A percentile compares a stretch with the other conserved stretches of the same genome.
Conservation (phyloP, 768 basidiomycete genomes). For the Boletus rubescentipes region DNA sequence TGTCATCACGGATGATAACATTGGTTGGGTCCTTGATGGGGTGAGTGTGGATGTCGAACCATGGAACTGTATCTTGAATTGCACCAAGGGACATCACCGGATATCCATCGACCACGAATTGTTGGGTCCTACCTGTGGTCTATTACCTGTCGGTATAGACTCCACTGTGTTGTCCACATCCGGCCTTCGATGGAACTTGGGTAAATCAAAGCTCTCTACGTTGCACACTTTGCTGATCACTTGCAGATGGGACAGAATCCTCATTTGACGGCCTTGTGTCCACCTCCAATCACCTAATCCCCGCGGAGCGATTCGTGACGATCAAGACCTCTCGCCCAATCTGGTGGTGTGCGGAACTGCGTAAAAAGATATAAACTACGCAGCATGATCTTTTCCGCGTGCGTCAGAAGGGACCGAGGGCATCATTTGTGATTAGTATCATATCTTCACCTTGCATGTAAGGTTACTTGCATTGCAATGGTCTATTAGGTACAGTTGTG, state of each 20-base stretch:
- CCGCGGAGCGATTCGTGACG: conserved; percentile 60
- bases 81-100: conserved; percentile 71
- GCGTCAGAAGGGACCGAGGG: no score
- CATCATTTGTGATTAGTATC: not conserved
- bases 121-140: conserved; percentile 87
- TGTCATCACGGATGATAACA: conserved; percentile 85
- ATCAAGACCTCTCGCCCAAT: conserved; percentile 81
- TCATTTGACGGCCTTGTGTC: conserved; percentile 86
- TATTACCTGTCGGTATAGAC: conserved; percentile 88
- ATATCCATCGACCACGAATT: conserved; percentile 72
- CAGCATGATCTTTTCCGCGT: not conserved
- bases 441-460: not conserved
- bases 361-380: conserved; percentile 2
- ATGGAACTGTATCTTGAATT: not conserved
- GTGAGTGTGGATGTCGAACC: conserved; percentile 41
- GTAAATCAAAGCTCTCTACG: conserved; percentile 40
- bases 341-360: conserved; percentile 86
- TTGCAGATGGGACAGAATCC: conserved; percentile 58
- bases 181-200: conserved; percentile 88
- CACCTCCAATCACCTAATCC: conserved; percentile 89
- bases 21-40: conserved; percentile 84
- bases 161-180: conserved; percentile 74
- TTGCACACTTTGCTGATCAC: conserved; percentile 1
- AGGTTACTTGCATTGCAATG: no score
- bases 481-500: no score